phyloP scores from a whole-genome alignment of 441 rosid genomes.

The Erodium moschatum region DNA sequence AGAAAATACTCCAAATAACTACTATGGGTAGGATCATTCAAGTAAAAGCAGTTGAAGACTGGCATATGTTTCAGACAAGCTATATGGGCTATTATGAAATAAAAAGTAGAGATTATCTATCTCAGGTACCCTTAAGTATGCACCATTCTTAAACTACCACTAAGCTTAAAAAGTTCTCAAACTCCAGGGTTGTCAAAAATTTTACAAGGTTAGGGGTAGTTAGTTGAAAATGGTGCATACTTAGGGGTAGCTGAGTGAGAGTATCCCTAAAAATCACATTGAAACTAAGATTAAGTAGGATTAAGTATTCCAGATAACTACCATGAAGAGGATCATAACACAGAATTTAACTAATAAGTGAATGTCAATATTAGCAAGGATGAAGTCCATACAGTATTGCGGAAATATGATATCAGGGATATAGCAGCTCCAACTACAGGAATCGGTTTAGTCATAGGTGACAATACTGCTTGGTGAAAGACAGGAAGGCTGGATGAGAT shows the following conservation, averaged over 20 bases:
- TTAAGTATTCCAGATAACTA: neutral
- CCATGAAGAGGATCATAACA: neutral
- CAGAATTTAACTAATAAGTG: neutral
- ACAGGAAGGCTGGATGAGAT: slow-evolving; percentile 41
- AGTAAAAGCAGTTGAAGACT: neutral
- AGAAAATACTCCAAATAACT: neutral
- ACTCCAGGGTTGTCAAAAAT: no score
- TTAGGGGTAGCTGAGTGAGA: no score
- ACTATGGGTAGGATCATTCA: neutral
- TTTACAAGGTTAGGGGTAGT: no score
- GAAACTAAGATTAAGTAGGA: neutral
- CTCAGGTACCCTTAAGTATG: no score
- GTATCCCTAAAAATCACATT: neutral
- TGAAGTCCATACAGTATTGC: slow-evolving; percentile 47
- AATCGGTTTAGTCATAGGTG: slow-evolving; percentile 58
- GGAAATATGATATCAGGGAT: slow-evolving; percentile 67
- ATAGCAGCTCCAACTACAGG: slow-evolving; percentile 67
- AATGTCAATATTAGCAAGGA: slow-evolving; percentile 16
- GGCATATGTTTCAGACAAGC: neutral
- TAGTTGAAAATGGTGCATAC: no score
- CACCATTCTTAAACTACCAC: no score
- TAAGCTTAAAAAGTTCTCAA: no score
- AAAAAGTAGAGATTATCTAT: neutral
- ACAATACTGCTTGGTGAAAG: slow-evolving; percentile 72
- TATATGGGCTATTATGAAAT: neutral